phyloP scores from a whole-genome alignment of 176 grass and related monocot species.

The Metroxylon sagu region DNA sequence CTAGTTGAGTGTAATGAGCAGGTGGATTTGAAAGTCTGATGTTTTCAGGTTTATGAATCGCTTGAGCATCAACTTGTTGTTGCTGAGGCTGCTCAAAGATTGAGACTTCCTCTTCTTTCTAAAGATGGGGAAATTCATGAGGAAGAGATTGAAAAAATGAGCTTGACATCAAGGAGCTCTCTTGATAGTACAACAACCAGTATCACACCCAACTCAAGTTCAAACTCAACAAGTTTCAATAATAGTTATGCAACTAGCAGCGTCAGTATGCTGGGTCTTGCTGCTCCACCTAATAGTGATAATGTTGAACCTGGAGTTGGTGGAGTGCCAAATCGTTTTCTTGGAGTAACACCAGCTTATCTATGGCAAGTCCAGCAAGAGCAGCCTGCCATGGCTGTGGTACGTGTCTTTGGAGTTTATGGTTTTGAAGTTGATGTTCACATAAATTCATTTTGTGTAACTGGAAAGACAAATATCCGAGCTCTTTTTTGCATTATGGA shows the following conservation, averaged over 20 bases:
- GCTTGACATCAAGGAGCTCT: slow-evolving; percentile 67
- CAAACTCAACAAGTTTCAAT: slow-evolving; percentile 43
- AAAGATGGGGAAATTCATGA: slow-evolving; percentile 73
- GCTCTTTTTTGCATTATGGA: not conserved
- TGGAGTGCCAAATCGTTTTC: slow-evolving; percentile 81
- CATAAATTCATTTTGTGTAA: too few relatives aligned
- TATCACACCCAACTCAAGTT: slow-evolving; percentile 57
- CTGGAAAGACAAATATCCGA: too few relatives aligned
- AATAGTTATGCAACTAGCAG: slow-evolving; percentile 64
- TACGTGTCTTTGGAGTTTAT: slow-evolving; percentile 22
- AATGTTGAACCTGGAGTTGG: slow-evolving; percentile 53
- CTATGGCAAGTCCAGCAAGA: slow-evolving; percentile 87
- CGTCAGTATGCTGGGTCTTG: slow-evolving; percentile 23
- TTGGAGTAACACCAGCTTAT: slow-evolving; percentile 72
- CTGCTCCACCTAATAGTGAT: slow-evolving; percentile 20
- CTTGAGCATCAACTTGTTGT: slow-evolving; percentile 69
- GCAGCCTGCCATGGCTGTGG: slow-evolving; percentile 52
- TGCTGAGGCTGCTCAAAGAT: slow-evolving; percentile 67
- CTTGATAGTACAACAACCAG: slow-evolving; percentile 61
- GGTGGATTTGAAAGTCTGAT: not conserved
- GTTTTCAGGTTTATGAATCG: slow-evolving; percentile 74
- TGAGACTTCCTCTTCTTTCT: slow-evolving; percentile 82
- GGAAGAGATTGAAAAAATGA: slow-evolving; percentile 79
- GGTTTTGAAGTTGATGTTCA: not conserved
- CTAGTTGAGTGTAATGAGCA: too few relatives aligned